Evolutionary conservation across 2,329 filamentous ascomycete genomes (phyloP), one percentile per base, ranked within the genome.

Genomic region (Trichophyton equinum): DNA sequence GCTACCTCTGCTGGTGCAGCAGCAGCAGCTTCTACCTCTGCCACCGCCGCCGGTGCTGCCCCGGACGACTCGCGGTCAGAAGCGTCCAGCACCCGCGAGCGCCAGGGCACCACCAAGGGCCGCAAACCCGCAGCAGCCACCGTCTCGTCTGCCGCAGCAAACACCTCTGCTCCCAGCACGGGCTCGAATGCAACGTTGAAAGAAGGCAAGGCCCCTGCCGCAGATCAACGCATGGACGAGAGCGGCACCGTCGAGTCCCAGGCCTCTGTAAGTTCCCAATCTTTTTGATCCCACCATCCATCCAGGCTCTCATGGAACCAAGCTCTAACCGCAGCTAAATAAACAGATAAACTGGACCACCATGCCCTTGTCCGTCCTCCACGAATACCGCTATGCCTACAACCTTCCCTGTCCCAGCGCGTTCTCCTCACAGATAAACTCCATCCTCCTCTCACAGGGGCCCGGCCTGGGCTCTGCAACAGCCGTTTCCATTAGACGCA

Each of bases 301-400:
- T 38, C 8, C 9, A 64, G 65, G 63, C 15, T 30, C 62, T 63
- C 58, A 47, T 22, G 11, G 6, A 44, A 9, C 44, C 44, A 47
- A 47, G 27, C 3, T 20, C n/a, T 20, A 22, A 47, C 18, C 20
- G 49, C 9, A 53, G 15, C 13, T 1, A 22, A 51, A 20, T 15
- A 18, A n/a, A n/a, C 59, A 78, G 76, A 74, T 78, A 62, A 66
- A 72, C 59, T 78, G 76, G 76, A 67, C 73, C 51, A 69, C 72
- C 40, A 72, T 77, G 66, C 72, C 75, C 36, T 70, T 75, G 64
- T 70, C 74, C 15, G 71, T 77, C 64, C 76, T 79, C 55, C 75
- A 79, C 66, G 72, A 75, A 63, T 79, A 79, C 68, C 74, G 77
- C 61, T 75, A 78, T 62, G 73, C 74, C 65, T 75, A 78, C 65